Evolutionary conservation across 2,329 filamentous ascomycete species (phyloP), one percentile per base, ranked within the genome.

Genomic region (Fusarium newnesense): DNA sequence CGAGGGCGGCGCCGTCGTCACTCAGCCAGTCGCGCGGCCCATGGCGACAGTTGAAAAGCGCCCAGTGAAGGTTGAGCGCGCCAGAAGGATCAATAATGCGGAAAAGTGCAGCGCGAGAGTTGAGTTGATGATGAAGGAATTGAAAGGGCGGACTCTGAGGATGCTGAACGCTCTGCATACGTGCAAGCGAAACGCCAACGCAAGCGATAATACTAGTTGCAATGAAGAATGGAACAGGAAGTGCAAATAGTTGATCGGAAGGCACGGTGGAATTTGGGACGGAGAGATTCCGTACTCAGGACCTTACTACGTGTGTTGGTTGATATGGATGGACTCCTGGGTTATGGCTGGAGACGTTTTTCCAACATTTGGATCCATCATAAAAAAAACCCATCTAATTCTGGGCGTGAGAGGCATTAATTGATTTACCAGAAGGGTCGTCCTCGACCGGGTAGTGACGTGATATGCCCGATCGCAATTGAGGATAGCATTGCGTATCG

Each of bases 1-100:
- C 60, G 65, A 67, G 66, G 52, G 70, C 58, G 40, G 54, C 60
- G 59, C 67, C 58, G 32, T 71, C 63, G 62, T 68, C 70, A 39
- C 61, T 58, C 44, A 67, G 63, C 69, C 68, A 73, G 70, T 71
- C 63, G 67, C 56, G 67, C 71, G 58, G 60, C 67, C 60, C 42
- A 54, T 63, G 47, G 67, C 50, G 60, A 64, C 42, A 73, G 52
- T 58, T 34, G 66, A 54, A 73, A 62, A 63, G 54, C 70, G 62
- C 61, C 70, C 62, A 52, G 70, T 60, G 36, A 74, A 68, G 39
- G 60, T 68, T 47, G 63, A 53, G 44, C 59, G 70, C 70, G 70
- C 46, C 71, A 72, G 67, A 61, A 47, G 30, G 50, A 71, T 60
- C 61, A 68, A 61, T 63, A 73, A 68, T 64, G 46, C 42, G 50